phyloP scores from a whole-genome alignment of 2,329 filamentous ascomycete genomes.

The Rhinocladiella mackenziei region DNA sequence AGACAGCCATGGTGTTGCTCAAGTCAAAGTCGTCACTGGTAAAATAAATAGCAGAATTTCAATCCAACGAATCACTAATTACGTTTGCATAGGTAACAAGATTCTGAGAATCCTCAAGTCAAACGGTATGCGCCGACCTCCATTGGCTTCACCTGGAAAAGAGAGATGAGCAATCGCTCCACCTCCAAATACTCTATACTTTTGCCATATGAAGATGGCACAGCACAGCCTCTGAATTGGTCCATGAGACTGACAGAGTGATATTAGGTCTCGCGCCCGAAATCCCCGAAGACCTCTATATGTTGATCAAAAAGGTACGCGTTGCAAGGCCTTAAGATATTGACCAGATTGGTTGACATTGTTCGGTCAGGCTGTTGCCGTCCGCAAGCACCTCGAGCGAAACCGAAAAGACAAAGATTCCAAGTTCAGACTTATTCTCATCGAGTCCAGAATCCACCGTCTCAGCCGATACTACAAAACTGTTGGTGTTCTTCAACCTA shows the following conservation, averaged over 20 bases:
- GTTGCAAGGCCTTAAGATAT: conserved; percentile 1
- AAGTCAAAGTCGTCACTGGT: conserved; percentile 97
- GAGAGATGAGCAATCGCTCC: conserved; percentile 20
- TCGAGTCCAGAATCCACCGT: conserved; percentile 99
- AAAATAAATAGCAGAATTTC: conserved; percentile 40
- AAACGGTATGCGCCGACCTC: conserved; percentile 69
- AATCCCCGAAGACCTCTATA: conserved; percentile 99
- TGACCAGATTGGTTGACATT: neutral
- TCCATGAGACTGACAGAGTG: conserved; percentile 83
- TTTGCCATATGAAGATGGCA: conserved; percentile 7
- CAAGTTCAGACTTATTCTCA: conserved; percentile 99
- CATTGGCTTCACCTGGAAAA: conserved; percentile 21
- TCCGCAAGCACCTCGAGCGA: conserved; percentile 99
- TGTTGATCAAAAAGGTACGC: conserved; percentile 98
- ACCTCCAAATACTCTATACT: conserved; percentile 2
- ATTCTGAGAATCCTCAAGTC: conserved; percentile 99
- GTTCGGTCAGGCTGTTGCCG: conserved; percentile 71
- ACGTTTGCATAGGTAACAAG: conserved; percentile 74
- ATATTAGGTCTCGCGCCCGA: conserved; percentile 97
- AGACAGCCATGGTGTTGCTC: conserved; percentile 96
- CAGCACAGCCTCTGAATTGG: conserved; percentile 73
- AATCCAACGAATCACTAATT: conserved; percentile 7
- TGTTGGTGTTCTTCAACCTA: conserved; percentile 75
- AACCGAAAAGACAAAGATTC: conserved; percentile 99
- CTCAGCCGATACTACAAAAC: conserved; percentile 99